Conservation (phyloP, 2,329 filamentous ascomycete genomes). For the Achaetomium macrosporum region DNA sequence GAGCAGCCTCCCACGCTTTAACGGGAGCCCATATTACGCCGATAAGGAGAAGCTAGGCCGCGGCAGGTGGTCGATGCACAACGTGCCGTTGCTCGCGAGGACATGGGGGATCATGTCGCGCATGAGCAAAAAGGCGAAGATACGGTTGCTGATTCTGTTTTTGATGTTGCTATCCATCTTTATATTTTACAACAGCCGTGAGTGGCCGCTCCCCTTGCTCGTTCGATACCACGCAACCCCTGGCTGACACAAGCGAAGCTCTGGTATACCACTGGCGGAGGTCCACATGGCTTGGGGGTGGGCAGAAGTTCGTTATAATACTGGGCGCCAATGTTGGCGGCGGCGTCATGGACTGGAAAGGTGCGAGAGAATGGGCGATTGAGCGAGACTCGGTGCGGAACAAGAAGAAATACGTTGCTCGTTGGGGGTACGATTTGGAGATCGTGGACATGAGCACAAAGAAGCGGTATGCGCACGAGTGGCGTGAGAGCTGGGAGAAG, state of each 20-base stretch:
- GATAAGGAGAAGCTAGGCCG: slow-evolving; percentile 74
- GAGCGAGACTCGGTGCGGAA: slow-evolving; percentile 94
- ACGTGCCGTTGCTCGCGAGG: slow-evolving; percentile 42
- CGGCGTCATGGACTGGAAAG: slow-evolving; percentile 99
- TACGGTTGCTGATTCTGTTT: slow-evolving; percentile 54
- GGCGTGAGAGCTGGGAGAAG: slow-evolving; percentile 99
- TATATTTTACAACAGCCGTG: slow-evolving; percentile 68
- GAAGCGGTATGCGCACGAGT: slow-evolving; percentile 97
- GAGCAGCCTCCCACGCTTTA: slow-evolving; percentile 70
- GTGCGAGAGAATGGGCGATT: slow-evolving; percentile 93
- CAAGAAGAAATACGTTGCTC: slow-evolving; percentile 79
- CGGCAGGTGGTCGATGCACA: slow-evolving; percentile 47
- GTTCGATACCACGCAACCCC: not conserved
- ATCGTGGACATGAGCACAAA: slow-evolving; percentile 98
- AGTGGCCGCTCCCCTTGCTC: slow-evolving; percentile 34
- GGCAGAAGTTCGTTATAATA: slow-evolving; percentile 88
- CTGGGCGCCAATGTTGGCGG: slow-evolving; percentile 90
- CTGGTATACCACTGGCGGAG: slow-evolving; percentile 62
- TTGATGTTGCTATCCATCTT: slow-evolving; percentile 56
- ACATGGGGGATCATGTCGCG: slow-evolving; percentile 42
- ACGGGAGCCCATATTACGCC: slow-evolving; percentile 49
- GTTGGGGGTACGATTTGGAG: slow-evolving; percentile 93
- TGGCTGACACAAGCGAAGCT: slow-evolving; percentile 35
- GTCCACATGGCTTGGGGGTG: slow-evolving; percentile 68
- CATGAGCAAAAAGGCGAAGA: slow-evolving; percentile 60